Conservation (phyloP, 257 asterid species). For the Solanum piurae region DNA sequence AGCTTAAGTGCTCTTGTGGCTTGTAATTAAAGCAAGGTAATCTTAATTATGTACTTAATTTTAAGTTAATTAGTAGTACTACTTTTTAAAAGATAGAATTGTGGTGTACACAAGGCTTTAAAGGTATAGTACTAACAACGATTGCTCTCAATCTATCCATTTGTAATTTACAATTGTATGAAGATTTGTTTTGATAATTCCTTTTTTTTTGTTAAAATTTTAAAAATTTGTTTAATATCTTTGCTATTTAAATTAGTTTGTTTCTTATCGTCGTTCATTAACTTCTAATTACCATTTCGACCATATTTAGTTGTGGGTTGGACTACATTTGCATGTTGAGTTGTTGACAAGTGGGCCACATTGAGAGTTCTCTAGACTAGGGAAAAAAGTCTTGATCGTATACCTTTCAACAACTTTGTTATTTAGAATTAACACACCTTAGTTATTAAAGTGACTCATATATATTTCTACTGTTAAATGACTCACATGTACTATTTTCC, state of each 20-base stretch:
- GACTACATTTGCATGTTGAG: background rate
- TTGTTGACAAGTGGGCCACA: background rate
- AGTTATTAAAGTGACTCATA: no score
- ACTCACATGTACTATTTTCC: no score
- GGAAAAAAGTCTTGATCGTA: no score
- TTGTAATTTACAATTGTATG: background rate
- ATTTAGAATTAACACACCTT: no score
- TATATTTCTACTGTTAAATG: no score
- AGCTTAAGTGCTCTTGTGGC: background rate
- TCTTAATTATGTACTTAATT: background rate
- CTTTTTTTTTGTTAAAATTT: background rate
- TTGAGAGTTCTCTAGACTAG: background rate
- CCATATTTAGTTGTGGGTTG: background rate
- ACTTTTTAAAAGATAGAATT: background rate
- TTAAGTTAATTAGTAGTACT: background rate
- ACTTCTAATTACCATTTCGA: background rate
- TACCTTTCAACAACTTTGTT: no score
- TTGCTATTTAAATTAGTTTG: background rate
- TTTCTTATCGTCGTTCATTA: background rate
- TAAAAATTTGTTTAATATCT: background rate
- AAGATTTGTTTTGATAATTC: background rate
- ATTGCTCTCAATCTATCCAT: background rate
- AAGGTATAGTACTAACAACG: background rate
- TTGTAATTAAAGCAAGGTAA: background rate
- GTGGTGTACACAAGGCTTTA: background rate